phyloP scores from a whole-genome alignment of 192 early-diverging fungal species.

The Thoreauomyces humboldtii region DNA sequence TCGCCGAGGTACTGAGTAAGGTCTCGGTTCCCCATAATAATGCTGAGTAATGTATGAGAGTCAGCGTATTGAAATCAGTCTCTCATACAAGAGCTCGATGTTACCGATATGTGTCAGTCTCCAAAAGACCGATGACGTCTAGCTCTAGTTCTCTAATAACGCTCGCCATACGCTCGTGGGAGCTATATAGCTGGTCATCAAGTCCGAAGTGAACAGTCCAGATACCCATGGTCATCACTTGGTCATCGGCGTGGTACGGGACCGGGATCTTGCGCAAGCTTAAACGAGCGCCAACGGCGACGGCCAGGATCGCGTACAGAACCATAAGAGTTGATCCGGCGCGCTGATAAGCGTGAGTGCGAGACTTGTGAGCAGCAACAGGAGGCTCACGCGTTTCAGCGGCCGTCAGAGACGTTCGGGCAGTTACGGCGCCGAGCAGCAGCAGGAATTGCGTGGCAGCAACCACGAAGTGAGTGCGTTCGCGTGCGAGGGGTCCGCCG shows the following conservation, averaged over 20 bases:
- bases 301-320: conserved; percentile 5
- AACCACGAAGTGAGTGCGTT: conserved; percentile 15
- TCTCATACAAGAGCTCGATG: too few species aligned
- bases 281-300: conserved; percentile 6
- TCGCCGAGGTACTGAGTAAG: conserved; percentile 14
- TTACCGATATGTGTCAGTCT: conserved; percentile 19
- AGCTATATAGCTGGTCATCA: conserved; percentile 17
- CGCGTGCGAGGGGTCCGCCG: conserved; percentile 1
- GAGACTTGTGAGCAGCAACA: neutral
- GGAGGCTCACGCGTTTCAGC: conserved; percentile 10
- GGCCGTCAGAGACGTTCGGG: neutral
- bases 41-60: too few species aligned
- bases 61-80: too few species aligned
- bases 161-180: conserved; percentile 18
- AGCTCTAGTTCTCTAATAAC: conserved; percentile 20
- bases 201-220: conserved; percentile 25
- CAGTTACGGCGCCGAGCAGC: neutral
- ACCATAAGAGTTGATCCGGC: neutral
- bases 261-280: neutral
- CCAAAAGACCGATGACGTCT: conserved; percentile 22
- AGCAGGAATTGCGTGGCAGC: conserved; percentile 10
- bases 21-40: conserved; percentile 21
- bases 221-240: conserved; percentile 13
- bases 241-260: conserved; percentile 16
- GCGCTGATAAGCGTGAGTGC: conserved; percentile 3